Evolutionary conservation across 352 stramenopile species (phyloP).

Genomic region (Phytopythium aichiense): DNA sequence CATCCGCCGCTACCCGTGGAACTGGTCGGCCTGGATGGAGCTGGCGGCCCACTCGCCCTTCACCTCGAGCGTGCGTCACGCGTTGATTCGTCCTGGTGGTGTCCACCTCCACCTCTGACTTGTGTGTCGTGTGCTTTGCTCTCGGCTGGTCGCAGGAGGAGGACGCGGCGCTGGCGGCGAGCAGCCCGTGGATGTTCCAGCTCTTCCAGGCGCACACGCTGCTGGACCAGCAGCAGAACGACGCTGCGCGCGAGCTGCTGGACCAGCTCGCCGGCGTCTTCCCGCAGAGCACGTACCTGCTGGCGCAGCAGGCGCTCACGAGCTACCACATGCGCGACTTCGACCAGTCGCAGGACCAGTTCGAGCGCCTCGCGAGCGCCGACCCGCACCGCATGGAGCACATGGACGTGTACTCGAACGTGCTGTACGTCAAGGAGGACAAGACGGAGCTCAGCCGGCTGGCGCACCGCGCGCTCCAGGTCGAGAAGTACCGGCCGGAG

Average conservation of each 20-base stretch:
- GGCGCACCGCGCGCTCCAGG: conserved; percentile 87
- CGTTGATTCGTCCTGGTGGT: not conserved
- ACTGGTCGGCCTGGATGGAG: conserved; percentile 98
- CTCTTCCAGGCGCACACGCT: conserved; percentile 81
- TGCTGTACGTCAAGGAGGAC: conserved; percentile 85
- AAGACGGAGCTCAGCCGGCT: conserved; percentile 86
- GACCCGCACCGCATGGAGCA: conserved; percentile 77
- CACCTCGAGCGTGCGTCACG: conserved; percentile 26
- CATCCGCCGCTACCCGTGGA: conserved; percentile 77
- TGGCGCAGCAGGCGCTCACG: conserved; percentile 69
- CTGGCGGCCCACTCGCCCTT: conserved; percentile 72
- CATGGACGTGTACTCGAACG: conserved; percentile 87
- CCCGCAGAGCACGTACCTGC: conserved; percentile 64
- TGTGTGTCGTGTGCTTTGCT: not conserved
- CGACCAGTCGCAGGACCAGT: conserved; percentile 71
- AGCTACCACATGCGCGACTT: conserved; percentile 86
- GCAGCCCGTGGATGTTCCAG: conserved; percentile 77
- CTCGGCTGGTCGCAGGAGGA: conserved; percentile 35
- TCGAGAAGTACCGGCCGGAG: conserved; percentile 97
- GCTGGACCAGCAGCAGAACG: conserved; percentile 75
- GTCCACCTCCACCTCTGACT: conserved; percentile 8
- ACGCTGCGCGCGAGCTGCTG: conserved; percentile 53
- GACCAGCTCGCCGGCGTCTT: conserved; percentile 48
- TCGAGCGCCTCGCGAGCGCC: conserved; percentile 49
- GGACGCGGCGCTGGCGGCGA: conserved; percentile 40